These are phyloP conservation scores for Cladosporium sp. DNA, from an alignment of 2,329 filamentous ascomycete genomes.

Conservation along the genomic window DNA sequence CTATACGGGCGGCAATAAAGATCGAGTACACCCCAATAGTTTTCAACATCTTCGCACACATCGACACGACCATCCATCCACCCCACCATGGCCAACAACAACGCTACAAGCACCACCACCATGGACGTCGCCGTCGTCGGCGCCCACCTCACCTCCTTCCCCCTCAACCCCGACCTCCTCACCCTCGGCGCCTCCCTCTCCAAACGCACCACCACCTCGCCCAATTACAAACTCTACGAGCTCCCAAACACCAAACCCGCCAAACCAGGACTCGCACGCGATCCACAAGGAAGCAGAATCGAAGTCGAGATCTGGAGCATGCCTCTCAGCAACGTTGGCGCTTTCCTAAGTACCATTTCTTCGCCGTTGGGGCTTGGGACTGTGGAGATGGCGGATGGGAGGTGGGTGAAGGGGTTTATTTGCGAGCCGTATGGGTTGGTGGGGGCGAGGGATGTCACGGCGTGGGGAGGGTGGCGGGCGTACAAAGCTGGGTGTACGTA, in stretches of 20 bases:
- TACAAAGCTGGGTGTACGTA: neutral
- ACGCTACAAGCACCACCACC: neutral
- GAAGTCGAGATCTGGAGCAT: conserved; percentile 4
- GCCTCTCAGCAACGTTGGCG: neutral
- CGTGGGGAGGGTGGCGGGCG: neutral
- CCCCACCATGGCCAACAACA: neutral
- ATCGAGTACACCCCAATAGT: neutral
- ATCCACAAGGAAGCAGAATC: neutral
- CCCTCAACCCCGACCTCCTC: conserved; percentile 1
- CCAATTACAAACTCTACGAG: neutral
- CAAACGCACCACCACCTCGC: neutral
- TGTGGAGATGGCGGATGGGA: neutral
- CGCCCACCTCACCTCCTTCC: conserved; percentile 7
- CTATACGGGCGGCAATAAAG: neutral
- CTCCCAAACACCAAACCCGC: neutral
- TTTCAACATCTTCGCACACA: neutral
- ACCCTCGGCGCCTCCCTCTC: neutral
- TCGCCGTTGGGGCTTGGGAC: neutral
- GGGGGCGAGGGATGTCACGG: neutral
- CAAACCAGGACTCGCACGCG: neutral
- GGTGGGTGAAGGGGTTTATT: neutral
- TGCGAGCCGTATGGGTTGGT: conserved; percentile 4
- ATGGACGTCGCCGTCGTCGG: conserved; percentile 7
- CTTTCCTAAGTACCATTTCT: neutral
- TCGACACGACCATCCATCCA: no score